phyloP scores from a whole-genome alignment of 2,329 filamentous ascomycete genomes.

The Diaporthe nobilis region DNA sequence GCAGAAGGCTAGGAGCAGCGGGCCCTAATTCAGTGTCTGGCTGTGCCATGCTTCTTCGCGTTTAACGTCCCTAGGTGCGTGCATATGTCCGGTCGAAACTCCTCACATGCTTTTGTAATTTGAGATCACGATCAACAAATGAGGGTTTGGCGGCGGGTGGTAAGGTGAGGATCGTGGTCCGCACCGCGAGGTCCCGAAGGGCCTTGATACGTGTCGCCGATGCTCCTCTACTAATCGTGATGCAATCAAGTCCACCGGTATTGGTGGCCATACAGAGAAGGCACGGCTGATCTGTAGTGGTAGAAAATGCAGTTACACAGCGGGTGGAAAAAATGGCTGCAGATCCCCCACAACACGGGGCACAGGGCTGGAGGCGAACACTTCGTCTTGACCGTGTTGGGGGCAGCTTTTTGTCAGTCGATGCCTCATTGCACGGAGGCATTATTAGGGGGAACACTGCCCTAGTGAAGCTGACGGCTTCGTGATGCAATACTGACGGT shows the following conservation, averaged over 20 bases:
- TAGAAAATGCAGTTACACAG: background rate
- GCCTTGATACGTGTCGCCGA: conserved; percentile 6
- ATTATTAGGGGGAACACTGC: background rate
- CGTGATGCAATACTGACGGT: conserved; percentile 6
- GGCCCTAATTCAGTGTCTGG: background rate
- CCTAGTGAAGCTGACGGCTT: conserved; percentile 11
- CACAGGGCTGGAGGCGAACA: conserved; percentile 10
- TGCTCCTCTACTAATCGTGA: background rate
- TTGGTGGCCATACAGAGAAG: background rate
- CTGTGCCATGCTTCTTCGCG: background rate
- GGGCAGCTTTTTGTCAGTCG: background rate
- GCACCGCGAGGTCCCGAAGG: too few species aligned
- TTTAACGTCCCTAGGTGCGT: background rate
- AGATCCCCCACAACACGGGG: background rate
- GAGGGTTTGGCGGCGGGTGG: background rate
- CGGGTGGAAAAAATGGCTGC: background rate
- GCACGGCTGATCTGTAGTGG: background rate
- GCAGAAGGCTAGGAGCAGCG: background rate
- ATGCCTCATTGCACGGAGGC: background rate
- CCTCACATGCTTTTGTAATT: background rate
- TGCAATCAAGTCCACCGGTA: background rate
- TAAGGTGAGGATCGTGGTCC: too few species aligned
- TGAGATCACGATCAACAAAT: background rate
- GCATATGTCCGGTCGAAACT: background rate
- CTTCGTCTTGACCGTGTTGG: background rate